Base-by-base conservation (phyloP, 2,329 filamentous ascomycete genomes). In the Cercospora janseana region DNA sequence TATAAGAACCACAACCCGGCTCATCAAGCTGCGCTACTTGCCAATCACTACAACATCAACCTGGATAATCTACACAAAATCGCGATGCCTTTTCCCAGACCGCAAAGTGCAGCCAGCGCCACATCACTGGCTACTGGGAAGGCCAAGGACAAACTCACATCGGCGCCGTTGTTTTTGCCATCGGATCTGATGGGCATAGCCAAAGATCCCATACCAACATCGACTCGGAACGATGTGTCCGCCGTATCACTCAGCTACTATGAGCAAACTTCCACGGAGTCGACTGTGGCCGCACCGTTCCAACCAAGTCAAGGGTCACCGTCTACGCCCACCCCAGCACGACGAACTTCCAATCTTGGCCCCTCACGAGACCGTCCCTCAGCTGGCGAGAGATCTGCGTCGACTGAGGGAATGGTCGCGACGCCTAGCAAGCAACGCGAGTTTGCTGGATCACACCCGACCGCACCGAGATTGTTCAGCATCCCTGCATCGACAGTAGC, bases 201-300 rank as follows among this genome's bases (percentile, higher is more conserved):
- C 44, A 84, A 84, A 49, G 78, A 69, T 37, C 59, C 71, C 15
- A 53, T 69, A 4, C 64, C 70, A 21, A 53, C 65, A 4, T 48
- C 62, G 18, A 71, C 75, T 16, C 94, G 87, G 85, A 80, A 83
- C 54, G 83, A 87, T 49, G 95, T 89, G 24, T 64, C 85, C 87
- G 83, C 86, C 63, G 79, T 97, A 41, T 85, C 83, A 61, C 72
- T 97, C 45, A 80, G 83, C 15, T 97, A 95, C 70, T 95, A 95
- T 62, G 69, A 75, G 45, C 65, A 71, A 15, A 61, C 70, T n/a
- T 35, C 41, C 24, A 51, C 62, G 32, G 38, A 62, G 13, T 49
- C 58, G 9, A 40, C 58, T 44, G 65, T 56, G 61, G 61, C 54
- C 43, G 61, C 71, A 59, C 6, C 31, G 9, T 38, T 32, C 18